phyloP scores from a whole-genome alignment of 2,329 filamentous ascomycete species.

The Stachybotrys chlorohalonatus region DNA sequence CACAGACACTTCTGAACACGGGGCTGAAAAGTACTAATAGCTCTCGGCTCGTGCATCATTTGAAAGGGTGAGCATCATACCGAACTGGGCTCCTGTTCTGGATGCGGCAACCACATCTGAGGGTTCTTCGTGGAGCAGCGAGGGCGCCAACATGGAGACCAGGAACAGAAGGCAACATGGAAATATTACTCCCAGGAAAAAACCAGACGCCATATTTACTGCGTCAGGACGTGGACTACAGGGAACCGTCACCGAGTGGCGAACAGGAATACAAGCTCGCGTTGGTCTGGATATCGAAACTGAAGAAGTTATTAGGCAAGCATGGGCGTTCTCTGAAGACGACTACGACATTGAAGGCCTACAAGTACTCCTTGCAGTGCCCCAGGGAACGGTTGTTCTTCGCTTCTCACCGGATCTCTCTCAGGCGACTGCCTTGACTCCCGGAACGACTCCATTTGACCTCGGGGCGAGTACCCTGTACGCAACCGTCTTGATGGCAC shows the following conservation, averaged over 20 bases:
- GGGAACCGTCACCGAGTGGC: conserved; percentile 59
- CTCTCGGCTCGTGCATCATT: conserved; percentile 45
- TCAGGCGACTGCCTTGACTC: conserved; percentile 31
- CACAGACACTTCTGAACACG: background rate
- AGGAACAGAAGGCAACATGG: background rate
- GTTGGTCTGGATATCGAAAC: conserved; percentile 51
- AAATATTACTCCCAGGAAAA: conserved; percentile 6
- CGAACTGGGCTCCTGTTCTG: conserved; percentile 53
- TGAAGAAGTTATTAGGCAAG: conserved; percentile 36
- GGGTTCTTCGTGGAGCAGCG: conserved; percentile 12
- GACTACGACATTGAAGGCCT: conserved; percentile 9
- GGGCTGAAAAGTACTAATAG: conserved; percentile 16
- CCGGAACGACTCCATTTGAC: conserved; percentile 38
- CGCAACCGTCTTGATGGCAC: conserved; percentile 24
- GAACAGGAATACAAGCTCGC: conserved; percentile 60
- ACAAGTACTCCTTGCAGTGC: conserved; percentile 37
- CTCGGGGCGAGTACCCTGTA: conserved; percentile 42
- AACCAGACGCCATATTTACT: conserved; percentile 51
- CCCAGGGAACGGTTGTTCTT: conserved; percentile 38
- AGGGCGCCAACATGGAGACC: background rate
- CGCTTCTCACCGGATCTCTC: conserved; percentile 38
- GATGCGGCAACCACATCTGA: conserved; percentile 42
- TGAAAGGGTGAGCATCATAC: conserved; percentile 38
- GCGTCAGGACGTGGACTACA: conserved; percentile 54
- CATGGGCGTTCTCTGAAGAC: conserved; percentile 39